A percentile compares a stretch with the other conserved stretches of the same genome.
Evolutionary conservation across 1,284 basidiomycete genomes (phyloP).

Genomic region (Coniferiporia weirii): DNA sequence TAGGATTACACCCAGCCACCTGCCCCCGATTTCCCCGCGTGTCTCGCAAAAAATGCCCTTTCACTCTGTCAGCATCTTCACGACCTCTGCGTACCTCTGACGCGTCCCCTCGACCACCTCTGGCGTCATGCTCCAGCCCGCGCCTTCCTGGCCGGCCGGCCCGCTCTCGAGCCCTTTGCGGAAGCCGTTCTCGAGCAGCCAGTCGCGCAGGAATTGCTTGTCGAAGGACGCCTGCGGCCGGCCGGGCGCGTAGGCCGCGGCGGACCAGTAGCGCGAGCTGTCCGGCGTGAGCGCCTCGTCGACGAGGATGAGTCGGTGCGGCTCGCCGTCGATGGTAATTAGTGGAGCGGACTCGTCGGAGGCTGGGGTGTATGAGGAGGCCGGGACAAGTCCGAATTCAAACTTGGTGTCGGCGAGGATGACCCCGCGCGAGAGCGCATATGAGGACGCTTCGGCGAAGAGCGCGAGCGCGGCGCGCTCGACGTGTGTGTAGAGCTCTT

Average conservation of each 20-base stretch:
- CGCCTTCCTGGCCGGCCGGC: constrained; percentile 56
- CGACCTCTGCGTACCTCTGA: constrained; percentile 75
- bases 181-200: constrained; percentile 73
- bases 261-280: constrained; percentile 95
- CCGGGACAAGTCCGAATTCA: constrained; percentile 62
- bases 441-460: constrained; percentile 74
- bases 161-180: constrained; percentile 76
- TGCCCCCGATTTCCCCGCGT: not conserved
- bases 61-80: constrained; percentile 52
- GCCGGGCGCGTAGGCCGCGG: constrained; percentile 69
- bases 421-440: constrained; percentile 78
- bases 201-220: constrained; percentile 95
- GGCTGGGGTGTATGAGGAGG: constrained; percentile 15
- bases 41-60: not conserved
- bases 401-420: constrained; percentile 94
- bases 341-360: constrained; percentile 41
- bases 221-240: constrained; percentile 87
- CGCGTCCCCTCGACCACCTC: constrained; percentile 76
- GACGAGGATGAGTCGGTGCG: constrained; percentile 74
- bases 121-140: constrained; percentile 73
- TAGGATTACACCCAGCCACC: not conserved
- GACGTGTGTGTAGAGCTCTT: constrained; percentile 60
- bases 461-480: constrained; percentile 58
- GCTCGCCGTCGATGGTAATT: constrained; percentile 23
- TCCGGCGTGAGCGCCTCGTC: constrained; percentile 97